A percentile compares a stretch with the other conserved stretches of the same genome.
These are phyloP conservation scores for Starmerella asiatica DNA, from an alignment of 805 yeast species.

Conservation along the genomic window DNA sequence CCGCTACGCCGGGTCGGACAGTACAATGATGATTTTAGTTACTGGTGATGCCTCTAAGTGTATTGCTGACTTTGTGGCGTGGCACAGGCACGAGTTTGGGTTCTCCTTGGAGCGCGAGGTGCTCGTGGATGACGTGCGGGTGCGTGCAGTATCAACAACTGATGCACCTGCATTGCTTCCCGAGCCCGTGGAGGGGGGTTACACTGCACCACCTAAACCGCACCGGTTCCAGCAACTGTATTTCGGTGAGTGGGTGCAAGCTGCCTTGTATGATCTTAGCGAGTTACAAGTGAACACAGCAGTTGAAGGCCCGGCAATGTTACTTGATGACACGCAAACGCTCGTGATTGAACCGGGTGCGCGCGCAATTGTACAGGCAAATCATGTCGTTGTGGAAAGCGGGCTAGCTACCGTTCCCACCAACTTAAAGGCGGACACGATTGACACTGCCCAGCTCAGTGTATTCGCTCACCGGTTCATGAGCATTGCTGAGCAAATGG, in stretches of 20 bases:
- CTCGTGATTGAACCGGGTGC: conserved; percentile 55
- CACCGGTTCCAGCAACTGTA: conserved; percentile 34
- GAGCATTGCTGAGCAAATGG: conserved; percentile 90
- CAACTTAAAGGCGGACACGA: conserved; percentile 21
- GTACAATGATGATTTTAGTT: conserved; percentile 53
- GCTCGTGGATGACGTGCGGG: conserved; percentile 58
- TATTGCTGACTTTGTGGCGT: conserved; percentile 35
- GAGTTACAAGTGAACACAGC: conserved; percentile 40
- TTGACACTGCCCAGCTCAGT: conserved; percentile 62
- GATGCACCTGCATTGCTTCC: not conserved
- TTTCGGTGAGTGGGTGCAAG: conserved; percentile 40
- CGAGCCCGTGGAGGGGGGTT: conserved; percentile 6
- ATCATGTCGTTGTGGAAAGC: conserved; percentile 43
- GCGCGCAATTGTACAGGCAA: conserved; percentile 40
- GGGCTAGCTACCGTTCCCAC: not conserved
- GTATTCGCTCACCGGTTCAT: conserved; percentile 73
- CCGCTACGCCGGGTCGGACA: conserved; percentile 82
- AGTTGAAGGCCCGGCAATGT: conserved; percentile 58
- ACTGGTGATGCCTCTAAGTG: conserved; percentile 1
- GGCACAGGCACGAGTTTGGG: conserved; percentile 62
- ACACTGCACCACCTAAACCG: conserved; percentile 18
- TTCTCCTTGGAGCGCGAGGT: conserved; percentile 48
- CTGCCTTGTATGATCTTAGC: conserved; percentile 46
- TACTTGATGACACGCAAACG: conserved; percentile 73
- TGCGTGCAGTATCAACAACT: conserved; percentile 36